These are phyloP conservation scores for Leccinum proliferum DNA, from an alignment of 1,284 basidiomycete species.

Conservation along the genomic window DNA sequence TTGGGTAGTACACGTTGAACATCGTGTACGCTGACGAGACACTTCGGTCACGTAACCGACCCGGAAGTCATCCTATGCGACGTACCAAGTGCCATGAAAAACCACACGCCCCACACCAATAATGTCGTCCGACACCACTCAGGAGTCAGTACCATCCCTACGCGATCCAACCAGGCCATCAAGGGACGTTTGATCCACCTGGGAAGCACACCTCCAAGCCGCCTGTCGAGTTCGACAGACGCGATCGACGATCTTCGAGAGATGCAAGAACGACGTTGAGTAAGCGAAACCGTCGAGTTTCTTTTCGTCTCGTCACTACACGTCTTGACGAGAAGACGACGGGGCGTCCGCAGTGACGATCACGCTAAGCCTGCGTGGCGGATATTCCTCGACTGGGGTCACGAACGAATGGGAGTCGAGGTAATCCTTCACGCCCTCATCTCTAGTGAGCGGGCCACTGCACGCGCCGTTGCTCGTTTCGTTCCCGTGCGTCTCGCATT, in stretches of 20 bases:
- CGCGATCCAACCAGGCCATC: constrained; percentile 64
- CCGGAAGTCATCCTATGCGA: constrained; percentile 5
- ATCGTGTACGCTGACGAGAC: constrained; percentile 72
- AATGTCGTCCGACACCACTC: constrained; percentile 83
- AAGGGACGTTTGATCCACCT: constrained; percentile 45
- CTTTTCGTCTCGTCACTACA: constrained; percentile 16
- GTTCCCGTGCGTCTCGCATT: constrained; percentile 5
- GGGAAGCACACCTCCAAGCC: constrained; percentile 40
- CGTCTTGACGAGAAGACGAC: constrained; percentile 9
- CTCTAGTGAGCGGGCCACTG: constrained; percentile 8
- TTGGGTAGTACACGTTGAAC: constrained; percentile 96
- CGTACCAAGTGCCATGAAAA: constrained; percentile 73
- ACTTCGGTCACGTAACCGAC: not conserved
- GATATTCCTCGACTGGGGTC: constrained; percentile 30
- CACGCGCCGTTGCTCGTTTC: constrained; percentile 11
- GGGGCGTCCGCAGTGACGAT: constrained; percentile 1
- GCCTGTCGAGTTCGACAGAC: constrained; percentile 35
- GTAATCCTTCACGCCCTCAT: constrained; percentile 32
- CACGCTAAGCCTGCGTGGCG: constrained; percentile 16
- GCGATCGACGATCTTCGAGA: constrained; percentile 14
- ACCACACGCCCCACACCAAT: constrained; percentile 85
- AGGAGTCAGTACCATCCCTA: constrained; percentile 72
- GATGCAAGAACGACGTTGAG: constrained; percentile 13
- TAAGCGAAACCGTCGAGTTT: not conserved
- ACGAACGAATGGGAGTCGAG: constrained; percentile 33